phyloP scores from a whole-genome alignment of 768 basidiomycete genomes.

The Clitopilus passeckerianus region DNA sequence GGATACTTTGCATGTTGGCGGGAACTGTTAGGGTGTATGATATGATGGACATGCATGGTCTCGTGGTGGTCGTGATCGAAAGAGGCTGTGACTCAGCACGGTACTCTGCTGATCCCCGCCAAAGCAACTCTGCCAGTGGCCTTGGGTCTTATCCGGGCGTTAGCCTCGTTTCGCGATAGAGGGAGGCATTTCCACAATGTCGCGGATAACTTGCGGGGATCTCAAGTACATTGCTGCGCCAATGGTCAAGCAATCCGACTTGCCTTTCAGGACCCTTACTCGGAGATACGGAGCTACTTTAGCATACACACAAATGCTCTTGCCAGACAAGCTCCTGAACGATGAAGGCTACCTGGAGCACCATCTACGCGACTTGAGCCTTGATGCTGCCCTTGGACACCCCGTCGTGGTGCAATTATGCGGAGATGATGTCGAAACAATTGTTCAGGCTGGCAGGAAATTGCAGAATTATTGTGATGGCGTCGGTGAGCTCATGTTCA shows the following conservation, averaged over 20 bases:
- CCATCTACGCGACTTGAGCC: conserved; percentile 52
- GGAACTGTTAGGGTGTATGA: no score
- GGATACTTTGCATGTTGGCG: no score
- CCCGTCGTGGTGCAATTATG: conserved; percentile 72
- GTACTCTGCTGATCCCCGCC: not conserved
- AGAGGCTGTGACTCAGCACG: not conserved
- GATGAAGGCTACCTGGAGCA: conserved; percentile 63
- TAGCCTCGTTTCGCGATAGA: not conserved
- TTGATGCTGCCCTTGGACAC: conserved; percentile 19
- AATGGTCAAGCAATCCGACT: conserved; percentile 79
- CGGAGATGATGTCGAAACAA: conserved; percentile 59
- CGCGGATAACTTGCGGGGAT: not conserved
- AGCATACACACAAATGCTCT: conserved; percentile 77
- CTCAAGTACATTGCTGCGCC: conserved; percentile 50
- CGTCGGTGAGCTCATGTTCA: conserved; percentile 44
- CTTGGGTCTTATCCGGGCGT: not conserved
- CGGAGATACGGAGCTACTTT: conserved; percentile 60
- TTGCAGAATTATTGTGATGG: conserved; percentile 60
- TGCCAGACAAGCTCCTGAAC: conserved; percentile 53
- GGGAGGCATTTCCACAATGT: not conserved
- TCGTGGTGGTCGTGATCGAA: not conserved
- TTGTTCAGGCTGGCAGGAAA: conserved; percentile 57
- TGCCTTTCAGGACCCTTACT: conserved; percentile 64
- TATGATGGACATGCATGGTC: not conserved
- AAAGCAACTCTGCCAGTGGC: not conserved